These are phyloP conservation scores for Stachybotrys chartarum DNA, from an alignment of 2,329 filamentous ascomycete genomes.

Conservation along the genomic window DNA sequence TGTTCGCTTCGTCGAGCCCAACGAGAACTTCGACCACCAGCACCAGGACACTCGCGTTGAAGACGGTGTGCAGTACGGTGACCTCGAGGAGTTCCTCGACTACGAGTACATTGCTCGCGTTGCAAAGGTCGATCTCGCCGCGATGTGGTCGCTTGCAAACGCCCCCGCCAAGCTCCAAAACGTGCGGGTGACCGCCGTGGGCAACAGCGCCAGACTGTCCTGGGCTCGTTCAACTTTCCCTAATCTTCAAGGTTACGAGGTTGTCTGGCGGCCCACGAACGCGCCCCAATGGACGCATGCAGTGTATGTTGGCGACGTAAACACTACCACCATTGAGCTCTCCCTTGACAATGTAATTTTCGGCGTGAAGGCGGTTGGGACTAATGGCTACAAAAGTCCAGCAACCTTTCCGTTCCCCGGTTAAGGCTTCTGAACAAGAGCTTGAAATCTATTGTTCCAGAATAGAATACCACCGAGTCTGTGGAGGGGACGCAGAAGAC, in stretches of 20 bases:
- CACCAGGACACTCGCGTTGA: conserved; percentile 45
- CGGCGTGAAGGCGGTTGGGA: conserved; percentile 43
- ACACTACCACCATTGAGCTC: conserved; percentile 35
- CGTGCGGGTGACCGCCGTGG: conserved; percentile 36
- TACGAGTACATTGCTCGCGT: conserved; percentile 47
- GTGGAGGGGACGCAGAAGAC: background rate
- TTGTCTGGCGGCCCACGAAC: conserved; percentile 46
- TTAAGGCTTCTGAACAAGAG: background rate
- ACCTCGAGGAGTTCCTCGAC: conserved; percentile 49
- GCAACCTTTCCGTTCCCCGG: conserved; percentile 27
- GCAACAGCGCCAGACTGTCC: conserved; percentile 41
- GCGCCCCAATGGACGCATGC: conserved; percentile 42
- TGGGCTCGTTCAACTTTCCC: conserved; percentile 34
- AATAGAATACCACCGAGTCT: background rate
- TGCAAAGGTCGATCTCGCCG: conserved; percentile 45
- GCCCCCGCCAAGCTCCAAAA: conserved; percentile 42
- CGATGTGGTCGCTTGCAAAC: conserved; percentile 45
- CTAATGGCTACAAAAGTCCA: conserved; percentile 42
- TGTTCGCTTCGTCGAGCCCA: conserved; percentile 49
- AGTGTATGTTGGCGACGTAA: conserved; percentile 39
- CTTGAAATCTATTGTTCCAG: too few species aligned
- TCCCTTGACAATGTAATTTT: conserved; percentile 53
- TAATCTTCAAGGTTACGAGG: conserved; percentile 39
- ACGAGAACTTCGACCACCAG: conserved; percentile 50
- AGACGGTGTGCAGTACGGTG: conserved; percentile 46